Base-by-base conservation (phyloP, 352 stramenopile species). In the Phytophthora sp. region DNA sequence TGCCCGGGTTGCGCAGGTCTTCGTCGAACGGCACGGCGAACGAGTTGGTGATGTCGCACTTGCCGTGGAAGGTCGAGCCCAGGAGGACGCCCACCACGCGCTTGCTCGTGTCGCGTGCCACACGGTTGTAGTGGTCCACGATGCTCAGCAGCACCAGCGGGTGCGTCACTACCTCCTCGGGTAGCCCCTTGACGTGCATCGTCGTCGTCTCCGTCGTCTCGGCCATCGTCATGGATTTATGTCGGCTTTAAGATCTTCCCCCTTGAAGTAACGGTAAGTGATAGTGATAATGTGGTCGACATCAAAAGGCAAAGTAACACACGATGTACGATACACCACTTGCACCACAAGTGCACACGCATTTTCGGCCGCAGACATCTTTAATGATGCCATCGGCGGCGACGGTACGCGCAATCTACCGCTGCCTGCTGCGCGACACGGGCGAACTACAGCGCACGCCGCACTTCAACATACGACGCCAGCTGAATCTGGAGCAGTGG, bases 91-190 rank as follows among this genome's bases (percentile, higher is more conserved):
- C 98, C 7, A 99, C 97, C n/a, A 99, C 97, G 47, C 98, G 91
- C 80, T 99, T 99, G 69, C 93, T 97, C 35, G 97, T 99, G 73
- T 99, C 97, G 52, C 96, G 97, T 7, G 97, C 97, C 35, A 99
- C 96, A 65, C 98, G 93, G 74, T 99, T 99, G 86, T 99, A 99
- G 79, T 99, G 98, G 84, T 99, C 98, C 46, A 98, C 97, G 49
- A 98, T 98, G 66, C 91, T 98, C 49, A 99, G 84, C 21, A 99
- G 85, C 51, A 99, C 97, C n/a, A 99, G 84, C 30, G 98, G 98
- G 78, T 99, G 97, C 42, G 98, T 98, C 63, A 99, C 97, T 15
- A 99, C 96, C 73, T 97, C 89, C 58, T 94, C 87, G 13, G 88
- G 88, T 16, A 96, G 76, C 70, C 53, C 39, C 24, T 49, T 49